A percentile compares a stretch with the other conserved stretches of the same genome.
Conservation (phyloP, 139 green algal species). For the Picochlorum sp. region DNA sequence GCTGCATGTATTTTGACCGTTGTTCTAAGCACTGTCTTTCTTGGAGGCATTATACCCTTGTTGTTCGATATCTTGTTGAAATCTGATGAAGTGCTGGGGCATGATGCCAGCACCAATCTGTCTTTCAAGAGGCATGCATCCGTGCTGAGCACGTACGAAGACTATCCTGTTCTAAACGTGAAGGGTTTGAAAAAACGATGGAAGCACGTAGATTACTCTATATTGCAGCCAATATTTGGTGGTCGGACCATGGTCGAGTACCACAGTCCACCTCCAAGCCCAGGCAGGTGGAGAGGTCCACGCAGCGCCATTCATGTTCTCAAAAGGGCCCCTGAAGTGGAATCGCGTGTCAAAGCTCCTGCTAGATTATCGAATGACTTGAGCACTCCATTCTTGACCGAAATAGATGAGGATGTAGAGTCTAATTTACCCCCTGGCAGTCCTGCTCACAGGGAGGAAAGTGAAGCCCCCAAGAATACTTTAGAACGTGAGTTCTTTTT, state of each 20-base stretch:
- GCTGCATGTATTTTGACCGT: neutral
- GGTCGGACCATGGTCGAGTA: neutral
- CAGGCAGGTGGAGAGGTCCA: neutral
- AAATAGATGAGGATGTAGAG: too few relatives aligned
- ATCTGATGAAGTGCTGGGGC: neutral
- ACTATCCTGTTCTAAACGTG: too few relatives aligned
- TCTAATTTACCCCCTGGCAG: too few relatives aligned
- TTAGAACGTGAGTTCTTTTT: too few relatives aligned
- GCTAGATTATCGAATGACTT: too few relatives aligned
- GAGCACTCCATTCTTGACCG: too few relatives aligned
- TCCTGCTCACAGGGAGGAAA: too few relatives aligned
- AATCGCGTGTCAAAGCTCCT: too few relatives aligned
- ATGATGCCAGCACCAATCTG: neutral
- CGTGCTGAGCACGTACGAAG: too few relatives aligned
- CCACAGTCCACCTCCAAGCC: neutral
- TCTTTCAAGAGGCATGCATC: too few relatives aligned
- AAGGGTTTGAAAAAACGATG: neutral
- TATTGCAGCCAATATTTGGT: neutral
- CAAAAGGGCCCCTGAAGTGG: neutral
- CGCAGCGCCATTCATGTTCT: neutral
- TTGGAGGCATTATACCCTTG: neutral
- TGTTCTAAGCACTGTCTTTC: neutral
- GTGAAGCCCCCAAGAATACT: too few relatives aligned
- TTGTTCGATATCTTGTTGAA: neutral
- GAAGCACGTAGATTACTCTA: neutral